Evolutionary conservation across 306 rosid genomes (phyloP).

Genomic region (Ceratonia siliqua): DNA sequence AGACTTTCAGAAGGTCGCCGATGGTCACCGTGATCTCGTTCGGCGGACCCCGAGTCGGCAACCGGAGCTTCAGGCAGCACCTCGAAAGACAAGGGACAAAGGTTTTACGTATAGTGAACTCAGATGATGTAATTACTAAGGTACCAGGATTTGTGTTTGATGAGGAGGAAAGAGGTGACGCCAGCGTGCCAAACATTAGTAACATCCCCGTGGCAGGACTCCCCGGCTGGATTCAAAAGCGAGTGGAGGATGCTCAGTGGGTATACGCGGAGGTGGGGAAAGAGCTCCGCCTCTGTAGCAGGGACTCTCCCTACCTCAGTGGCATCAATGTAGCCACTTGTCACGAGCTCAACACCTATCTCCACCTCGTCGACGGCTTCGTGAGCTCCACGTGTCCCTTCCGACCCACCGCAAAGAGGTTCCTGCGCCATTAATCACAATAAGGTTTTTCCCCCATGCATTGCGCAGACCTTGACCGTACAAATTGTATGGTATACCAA

Average conservation of each 20-base stretch:
- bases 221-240: conserved; percentile 50
- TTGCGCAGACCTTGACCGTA: neutral
- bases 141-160: conserved; percentile 64
- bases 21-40: conserved; percentile 70
- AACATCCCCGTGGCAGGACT: conserved; percentile 21
- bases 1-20: conserved; percentile 42
- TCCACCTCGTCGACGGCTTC: conserved; percentile 58
- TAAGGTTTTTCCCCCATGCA: neutral
- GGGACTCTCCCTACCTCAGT: conserved; percentile 49
- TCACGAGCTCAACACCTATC: conserved; percentile 74
- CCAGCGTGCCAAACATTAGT: neutral
- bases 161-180: neutral
- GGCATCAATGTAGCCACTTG: conserved; percentile 52
- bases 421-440: neutral
- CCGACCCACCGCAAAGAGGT: conserved; percentile 5
- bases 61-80: conserved; percentile 47
- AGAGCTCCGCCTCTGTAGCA: conserved; percentile 59
- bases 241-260: conserved; percentile 53
- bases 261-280: conserved; percentile 70
- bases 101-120: conserved; percentile 67
- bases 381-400: conserved; percentile 58
- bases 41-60: conserved; percentile 79
- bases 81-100: conserved; percentile 55
- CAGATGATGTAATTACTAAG: conserved; percentile 62
- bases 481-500: neutral